Conservation (phyloP, 2,329 filamentous ascomycete genomes). For the Emericellopsis atlantica region DNA sequence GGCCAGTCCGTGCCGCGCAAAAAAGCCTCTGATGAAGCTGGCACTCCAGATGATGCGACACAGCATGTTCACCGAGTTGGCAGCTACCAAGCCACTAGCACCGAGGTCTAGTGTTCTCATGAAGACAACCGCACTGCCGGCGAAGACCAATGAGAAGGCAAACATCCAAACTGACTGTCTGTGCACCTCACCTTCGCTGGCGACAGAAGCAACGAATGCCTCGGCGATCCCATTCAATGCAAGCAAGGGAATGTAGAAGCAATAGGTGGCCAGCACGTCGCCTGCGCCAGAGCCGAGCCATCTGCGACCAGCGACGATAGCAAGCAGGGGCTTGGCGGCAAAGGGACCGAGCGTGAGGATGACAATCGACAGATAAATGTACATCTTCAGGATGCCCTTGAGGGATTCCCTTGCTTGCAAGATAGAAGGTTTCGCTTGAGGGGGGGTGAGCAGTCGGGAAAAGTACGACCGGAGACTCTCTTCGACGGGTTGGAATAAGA, state of each 20-base stretch:
- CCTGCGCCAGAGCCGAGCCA: conserved; percentile 69
- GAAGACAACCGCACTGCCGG: conserved; percentile 59
- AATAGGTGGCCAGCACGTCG: conserved; percentile 64
- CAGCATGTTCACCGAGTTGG: conserved; percentile 83
- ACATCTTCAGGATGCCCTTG: conserved; percentile 54
- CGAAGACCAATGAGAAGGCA: conserved; percentile 67
- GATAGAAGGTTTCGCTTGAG: conserved; percentile 11
- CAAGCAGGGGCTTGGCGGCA: conserved; percentile 60
- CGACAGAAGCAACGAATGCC: conserved; percentile 83
- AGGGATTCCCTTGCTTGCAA: conserved; percentile 39
- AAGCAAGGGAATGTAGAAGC: conserved; percentile 85
- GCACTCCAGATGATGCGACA: conserved; percentile 74
- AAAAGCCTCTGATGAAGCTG: conserved; percentile 56
- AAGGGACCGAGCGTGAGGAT: conserved; percentile 61
- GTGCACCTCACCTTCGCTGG: conserved; percentile 61
- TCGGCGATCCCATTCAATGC: conserved; percentile 87
- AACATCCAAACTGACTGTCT: conserved; percentile 76
- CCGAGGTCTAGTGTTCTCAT: conserved; percentile 58
- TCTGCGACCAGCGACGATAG: conserved; percentile 59
- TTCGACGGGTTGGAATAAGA: conserved; percentile 90
- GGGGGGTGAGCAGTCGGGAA: conserved; percentile 54
- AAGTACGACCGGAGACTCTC: conserved; percentile 88
- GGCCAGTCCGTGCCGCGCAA: conserved; percentile 29
- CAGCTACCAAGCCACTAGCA: conserved; percentile 68
- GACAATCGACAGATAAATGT: conserved; percentile 59